Conservation (phyloP, 1,284 basidiomycete genomes). For the Austroboletus novae-zelandiae region DNA sequence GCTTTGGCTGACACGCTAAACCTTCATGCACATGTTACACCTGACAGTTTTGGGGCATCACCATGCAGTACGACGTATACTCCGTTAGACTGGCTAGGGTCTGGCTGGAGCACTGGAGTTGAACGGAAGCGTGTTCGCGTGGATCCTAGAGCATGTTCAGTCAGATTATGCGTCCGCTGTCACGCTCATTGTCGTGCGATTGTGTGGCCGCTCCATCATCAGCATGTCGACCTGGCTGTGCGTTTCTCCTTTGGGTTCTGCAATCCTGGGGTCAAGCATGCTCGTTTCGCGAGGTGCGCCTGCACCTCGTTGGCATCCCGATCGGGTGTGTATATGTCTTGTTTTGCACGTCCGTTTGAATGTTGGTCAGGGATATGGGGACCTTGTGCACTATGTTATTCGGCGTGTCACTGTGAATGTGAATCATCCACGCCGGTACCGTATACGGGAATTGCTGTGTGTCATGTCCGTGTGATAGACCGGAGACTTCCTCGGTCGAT, state of each 20-base stretch:
- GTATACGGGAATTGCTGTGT: constrained; percentile 19
- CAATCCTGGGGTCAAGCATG: constrained; percentile 17
- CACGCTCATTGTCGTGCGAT: too few relatives aligned
- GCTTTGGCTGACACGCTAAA: constrained; percentile 8
- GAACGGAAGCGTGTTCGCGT: too few relatives aligned
- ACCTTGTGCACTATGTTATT: constrained; percentile 1
- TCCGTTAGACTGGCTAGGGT: too few relatives aligned
- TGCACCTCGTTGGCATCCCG: constrained; percentile 10
- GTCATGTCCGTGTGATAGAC: constrained; percentile 28
- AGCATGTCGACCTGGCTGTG: constrained; percentile 22
- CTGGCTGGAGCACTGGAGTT: background rate
- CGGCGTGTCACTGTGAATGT: constrained; percentile 3
- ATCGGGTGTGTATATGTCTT: constrained; percentile 1
- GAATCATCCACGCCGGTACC: constrained; percentile 22
- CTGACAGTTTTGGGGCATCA: constrained; percentile 35
- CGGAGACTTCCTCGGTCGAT: constrained; percentile 10
- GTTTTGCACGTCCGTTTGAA: constrained; percentile 1
- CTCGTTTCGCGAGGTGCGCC: constrained; percentile 17
- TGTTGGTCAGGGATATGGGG: constrained; percentile 1
- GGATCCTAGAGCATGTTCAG: background rate
- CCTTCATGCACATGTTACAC: constrained; percentile 17
- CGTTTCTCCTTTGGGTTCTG: constrained; percentile 20
- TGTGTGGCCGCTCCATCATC: constrained; percentile 6
- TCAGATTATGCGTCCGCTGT: constrained; percentile 4
- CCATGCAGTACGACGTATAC: background rate